Evolutionary conservation across 768 basidiomycete species (phyloP), one percentile per base, ranked within the genome.

Genomic region (Cystobasidium tubakii): DNA sequence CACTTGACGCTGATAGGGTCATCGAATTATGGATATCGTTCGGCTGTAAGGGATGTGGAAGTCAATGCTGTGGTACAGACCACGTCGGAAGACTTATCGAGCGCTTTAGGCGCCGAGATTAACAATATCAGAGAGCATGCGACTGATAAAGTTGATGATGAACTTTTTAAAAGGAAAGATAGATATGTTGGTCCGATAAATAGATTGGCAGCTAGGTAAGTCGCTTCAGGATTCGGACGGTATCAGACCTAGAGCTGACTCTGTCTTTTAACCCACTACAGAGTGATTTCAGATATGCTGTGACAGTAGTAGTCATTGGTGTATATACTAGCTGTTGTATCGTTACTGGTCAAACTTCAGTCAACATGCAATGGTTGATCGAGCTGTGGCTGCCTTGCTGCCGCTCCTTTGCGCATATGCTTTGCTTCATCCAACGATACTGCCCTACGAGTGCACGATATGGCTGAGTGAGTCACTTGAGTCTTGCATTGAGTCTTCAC

Each of bases 1-100:
- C 27, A 29, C 64, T 23, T 77, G 33, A 78, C 79, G 33, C 73
- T 80, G 46, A 66, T 80, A 54, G 79, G 79, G n/a, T 77, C 76
- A 6, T 75, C 74, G 10, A 80, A 80, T 74, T 80, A 75, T 39
- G 79, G 79, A 29, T 62, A 71, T 4, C 77, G 79, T 0, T 75
- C 73, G 6, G 79, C 78, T 0, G 31, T 66, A 9, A 64, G 78
- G 1, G 79, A 80, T 70, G 65, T 80, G 69, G 79, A 80, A 57
- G 74, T 76, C 19, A 77, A 73, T 73, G 53, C 79, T 0, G 55
- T 77, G 15, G 33, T 80, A 31, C 74, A 74, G 29, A 80, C 79
- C 12, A 69, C 72, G 0, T 60, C 67, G 9, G 1, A 31, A 0
- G 25, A n/a, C 17, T 27, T 77, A 21, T 27, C 74, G 33, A 66